phyloP scores from a whole-genome alignment of 306 rosid genomes.

The Pyrus bretschneideri region DNA sequence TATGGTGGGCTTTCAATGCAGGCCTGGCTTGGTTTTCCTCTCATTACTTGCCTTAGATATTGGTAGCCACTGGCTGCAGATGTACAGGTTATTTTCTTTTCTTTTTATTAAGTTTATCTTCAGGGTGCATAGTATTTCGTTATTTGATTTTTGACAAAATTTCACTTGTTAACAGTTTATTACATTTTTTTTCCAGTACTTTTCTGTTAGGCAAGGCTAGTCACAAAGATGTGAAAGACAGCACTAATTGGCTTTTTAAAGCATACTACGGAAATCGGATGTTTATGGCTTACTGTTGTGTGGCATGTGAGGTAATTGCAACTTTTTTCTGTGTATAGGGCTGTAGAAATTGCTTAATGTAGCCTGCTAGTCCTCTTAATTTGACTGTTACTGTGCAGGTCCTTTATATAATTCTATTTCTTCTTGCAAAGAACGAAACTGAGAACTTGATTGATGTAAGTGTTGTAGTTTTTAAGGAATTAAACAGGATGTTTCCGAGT shows the following conservation, averaged over 20 bases:
- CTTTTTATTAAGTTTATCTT: neutral
- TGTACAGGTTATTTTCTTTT: slow-evolving; percentile 64
- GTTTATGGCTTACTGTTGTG: slow-evolving; percentile 97
- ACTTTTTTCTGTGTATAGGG: neutral
- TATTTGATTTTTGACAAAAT: neutral
- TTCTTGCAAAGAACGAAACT: slow-evolving; percentile 54
- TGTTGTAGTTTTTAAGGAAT: slow-evolving; percentile 2
- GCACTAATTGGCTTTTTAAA: slow-evolving; percentile 88
- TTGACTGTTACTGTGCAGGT: slow-evolving; percentile 46
- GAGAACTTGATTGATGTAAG: slow-evolving; percentile 71
- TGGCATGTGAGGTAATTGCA: slow-evolving; percentile 77
- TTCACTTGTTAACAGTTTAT: slow-evolving; percentile 16
- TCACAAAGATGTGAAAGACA: slow-evolving; percentile 98
- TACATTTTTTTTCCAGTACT: slow-evolving; percentile 53
- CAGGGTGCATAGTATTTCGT: neutral
- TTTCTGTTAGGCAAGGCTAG: slow-evolving; percentile 85
- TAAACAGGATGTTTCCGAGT: slow-evolving; percentile 3
- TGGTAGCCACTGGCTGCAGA: slow-evolving; percentile 98
- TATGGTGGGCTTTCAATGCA: slow-evolving; percentile 34
- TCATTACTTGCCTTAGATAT: slow-evolving; percentile 91
- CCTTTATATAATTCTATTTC: slow-evolving; percentile 74
- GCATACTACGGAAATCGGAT: slow-evolving; percentile 85
- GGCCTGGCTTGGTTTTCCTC: slow-evolving; percentile 82
- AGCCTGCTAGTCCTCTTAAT: neutral
- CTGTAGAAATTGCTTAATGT: neutral